These are phyloP conservation scores for Akanthomyces dipterigenus DNA, from an alignment of 2,329 filamentous ascomycete genomes.

Conservation along the genomic window DNA sequence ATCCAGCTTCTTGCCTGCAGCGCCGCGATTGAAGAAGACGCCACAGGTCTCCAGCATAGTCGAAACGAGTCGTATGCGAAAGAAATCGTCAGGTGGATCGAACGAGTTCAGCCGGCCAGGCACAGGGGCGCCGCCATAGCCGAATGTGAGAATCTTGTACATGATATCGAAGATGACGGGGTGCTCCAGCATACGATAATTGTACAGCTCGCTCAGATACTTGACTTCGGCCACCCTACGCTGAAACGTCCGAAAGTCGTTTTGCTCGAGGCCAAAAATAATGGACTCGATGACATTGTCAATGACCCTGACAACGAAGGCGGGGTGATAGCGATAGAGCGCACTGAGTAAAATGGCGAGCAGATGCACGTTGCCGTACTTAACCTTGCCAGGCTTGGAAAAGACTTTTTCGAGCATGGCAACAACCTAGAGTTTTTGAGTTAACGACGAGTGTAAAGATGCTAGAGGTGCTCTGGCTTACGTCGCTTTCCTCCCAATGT, in stretches of 20 bases:
- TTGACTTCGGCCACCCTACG: constrained; percentile 92
- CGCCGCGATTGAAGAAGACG: constrained; percentile 89
- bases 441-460: constrained; percentile 1
- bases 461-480: constrained; percentile 24
- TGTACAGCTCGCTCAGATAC: constrained; percentile 93
- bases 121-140: constrained; percentile 77
- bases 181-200: constrained; percentile 94
- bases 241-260: constrained; percentile 97
- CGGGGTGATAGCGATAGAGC: constrained; percentile 84
- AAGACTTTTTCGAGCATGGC: constrained; percentile 82
- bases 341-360: constrained; percentile 84
- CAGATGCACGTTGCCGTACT: constrained; percentile 93
- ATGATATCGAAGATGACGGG: constrained; percentile 91
- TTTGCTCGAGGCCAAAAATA: constrained; percentile 80
- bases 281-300: constrained; percentile 89
- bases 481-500: constrained; percentile 93
- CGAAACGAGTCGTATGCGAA: constrained; percentile 84
- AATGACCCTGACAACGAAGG: constrained; percentile 84
- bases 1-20: constrained; percentile 92
- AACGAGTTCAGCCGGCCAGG: constrained; percentile 71
- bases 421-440: constrained; percentile 49
- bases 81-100: constrained; percentile 90
- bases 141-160: constrained; percentile 91
- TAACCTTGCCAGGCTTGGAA: constrained; percentile 92
- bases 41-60: constrained; percentile 92